These are phyloP conservation scores for Blastocystis hominis DNA, from an alignment of 352 stramenopile species.

Conservation along the genomic window DNA sequence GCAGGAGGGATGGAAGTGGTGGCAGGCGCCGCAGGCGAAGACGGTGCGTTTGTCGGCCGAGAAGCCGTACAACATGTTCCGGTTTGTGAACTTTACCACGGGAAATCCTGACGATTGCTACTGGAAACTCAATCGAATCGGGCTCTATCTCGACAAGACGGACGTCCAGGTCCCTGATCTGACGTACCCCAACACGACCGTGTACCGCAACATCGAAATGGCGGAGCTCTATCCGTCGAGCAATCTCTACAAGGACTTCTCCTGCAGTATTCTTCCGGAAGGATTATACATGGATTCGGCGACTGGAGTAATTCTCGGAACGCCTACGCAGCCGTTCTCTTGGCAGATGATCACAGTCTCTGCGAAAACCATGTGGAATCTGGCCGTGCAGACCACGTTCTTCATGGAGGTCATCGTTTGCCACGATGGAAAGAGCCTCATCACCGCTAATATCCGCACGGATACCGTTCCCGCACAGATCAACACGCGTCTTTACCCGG, in stretches of 20 bases:
- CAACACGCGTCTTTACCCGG: neutral
- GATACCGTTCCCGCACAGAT: neutral
- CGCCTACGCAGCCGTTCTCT: neutral
- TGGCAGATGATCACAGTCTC: neutral
- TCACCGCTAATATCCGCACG: neutral
- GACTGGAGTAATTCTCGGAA: neutral
- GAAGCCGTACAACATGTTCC: neutral
- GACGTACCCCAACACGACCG: neutral
- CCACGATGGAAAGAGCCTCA: neutral
- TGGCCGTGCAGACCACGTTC: neutral
- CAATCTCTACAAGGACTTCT: conserved; percentile 1
- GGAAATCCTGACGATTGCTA: neutral
- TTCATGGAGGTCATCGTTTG: neutral
- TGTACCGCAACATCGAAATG: conserved; percentile 37
- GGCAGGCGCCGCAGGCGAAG: neutral
- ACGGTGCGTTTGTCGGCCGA: neutral
- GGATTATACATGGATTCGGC: neutral
- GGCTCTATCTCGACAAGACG: neutral
- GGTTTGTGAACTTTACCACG: neutral
- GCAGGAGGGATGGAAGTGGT: neutral
- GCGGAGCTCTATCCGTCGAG: neutral
- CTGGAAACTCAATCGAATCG: neutral
- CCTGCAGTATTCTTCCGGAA: neutral
- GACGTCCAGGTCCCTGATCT: neutral
- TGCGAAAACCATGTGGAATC: neutral